phyloP scores from a whole-genome alignment of 2,329 filamentous ascomycete genomes.

The Neopestalotiopsis sp. region DNA sequence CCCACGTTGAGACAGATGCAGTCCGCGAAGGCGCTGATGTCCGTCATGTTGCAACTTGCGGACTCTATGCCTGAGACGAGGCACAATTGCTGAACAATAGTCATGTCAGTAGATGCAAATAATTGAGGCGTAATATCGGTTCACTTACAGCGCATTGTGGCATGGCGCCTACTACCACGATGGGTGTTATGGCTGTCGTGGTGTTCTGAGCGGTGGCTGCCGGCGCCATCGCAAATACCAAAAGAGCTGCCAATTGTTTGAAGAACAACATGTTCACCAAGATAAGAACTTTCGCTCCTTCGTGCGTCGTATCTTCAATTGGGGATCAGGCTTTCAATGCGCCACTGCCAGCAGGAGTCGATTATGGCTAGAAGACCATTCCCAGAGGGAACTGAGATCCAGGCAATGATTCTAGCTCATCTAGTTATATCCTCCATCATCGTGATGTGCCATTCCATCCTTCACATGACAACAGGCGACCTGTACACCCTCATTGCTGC shows the following conservation, averaged over 20 bases:
- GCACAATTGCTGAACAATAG: background rate
- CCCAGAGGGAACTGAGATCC: background rate
- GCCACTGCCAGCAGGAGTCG: slow-evolving; percentile 3
- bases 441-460: background rate
- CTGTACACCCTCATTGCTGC: background rate
- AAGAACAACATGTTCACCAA: background rate
- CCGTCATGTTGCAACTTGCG: background rate
- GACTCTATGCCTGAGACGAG: background rate
- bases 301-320: background rate
- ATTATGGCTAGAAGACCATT: background rate
- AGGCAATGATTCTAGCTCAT: background rate
- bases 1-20: slow-evolving; percentile 7
- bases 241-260: background rate
- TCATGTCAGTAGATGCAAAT: background rate
- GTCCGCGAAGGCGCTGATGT: background rate
- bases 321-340: background rate
- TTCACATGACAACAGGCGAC: background rate
- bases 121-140: background rate
- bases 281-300: background rate
- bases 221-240: background rate
- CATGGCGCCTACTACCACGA: background rate
- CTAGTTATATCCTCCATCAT: background rate
- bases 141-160: slow-evolving; percentile 8
- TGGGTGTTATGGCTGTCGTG: background rate
- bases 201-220: background rate